These are phyloP conservation scores for Xylaria hypoxylon DNA, from an alignment of 2,329 filamentous ascomycete genomes.

Conservation along the genomic window DNA sequence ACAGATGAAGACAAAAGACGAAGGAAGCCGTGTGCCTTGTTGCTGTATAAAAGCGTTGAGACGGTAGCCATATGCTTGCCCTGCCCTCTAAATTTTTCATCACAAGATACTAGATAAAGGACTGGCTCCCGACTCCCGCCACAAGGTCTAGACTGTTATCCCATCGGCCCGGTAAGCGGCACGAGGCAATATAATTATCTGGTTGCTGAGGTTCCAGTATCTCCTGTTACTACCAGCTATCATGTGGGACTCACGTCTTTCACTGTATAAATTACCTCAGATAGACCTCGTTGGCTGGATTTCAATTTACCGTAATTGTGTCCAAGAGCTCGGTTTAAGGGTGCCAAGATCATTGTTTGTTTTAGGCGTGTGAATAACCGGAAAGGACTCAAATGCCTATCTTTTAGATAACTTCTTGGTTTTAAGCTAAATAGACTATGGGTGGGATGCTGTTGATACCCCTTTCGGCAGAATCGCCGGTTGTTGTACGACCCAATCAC, in stretches of 20 bases:
- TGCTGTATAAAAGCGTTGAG: no score
- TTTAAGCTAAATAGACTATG: background rate
- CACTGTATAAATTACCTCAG: no score
- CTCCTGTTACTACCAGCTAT: no score
- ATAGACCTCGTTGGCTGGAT: no score
- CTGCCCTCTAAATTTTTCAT: no score
- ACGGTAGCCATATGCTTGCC: no score
- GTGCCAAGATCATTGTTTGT: background rate
- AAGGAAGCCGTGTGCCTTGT: background rate
- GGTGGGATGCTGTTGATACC: background rate
- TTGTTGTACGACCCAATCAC: background rate
- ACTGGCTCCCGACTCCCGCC: background rate
- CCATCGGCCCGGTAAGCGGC: background rate
- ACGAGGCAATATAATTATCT: no score
- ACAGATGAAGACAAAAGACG: background rate
- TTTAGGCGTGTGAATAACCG: background rate
- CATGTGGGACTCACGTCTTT: no score
- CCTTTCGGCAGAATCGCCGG: slow-evolving; percentile 2
- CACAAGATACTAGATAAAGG: background rate
- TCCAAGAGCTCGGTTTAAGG: background rate
- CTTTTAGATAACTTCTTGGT: background rate
- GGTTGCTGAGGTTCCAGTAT: no score
- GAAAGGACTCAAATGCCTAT: background rate
- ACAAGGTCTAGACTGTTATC: background rate
- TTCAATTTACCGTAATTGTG: no score